phyloP scores from a whole-genome alignment of 1,284 basidiomycete genomes.

The Trichosporon faecale region DNA sequence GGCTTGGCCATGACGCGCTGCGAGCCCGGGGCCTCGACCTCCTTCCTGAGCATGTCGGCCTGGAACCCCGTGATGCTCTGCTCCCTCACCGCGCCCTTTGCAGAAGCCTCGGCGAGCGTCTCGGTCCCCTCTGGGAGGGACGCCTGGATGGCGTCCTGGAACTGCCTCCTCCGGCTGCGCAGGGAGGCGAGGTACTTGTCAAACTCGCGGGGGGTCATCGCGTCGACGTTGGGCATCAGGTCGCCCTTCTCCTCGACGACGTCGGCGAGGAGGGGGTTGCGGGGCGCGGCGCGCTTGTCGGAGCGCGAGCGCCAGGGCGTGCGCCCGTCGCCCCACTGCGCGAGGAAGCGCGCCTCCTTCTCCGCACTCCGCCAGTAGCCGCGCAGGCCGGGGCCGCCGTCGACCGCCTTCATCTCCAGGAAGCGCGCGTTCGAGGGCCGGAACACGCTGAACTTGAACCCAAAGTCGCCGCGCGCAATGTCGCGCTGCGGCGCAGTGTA shows the following conservation, averaged over 20 bases:
- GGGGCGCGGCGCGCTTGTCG: not conserved
- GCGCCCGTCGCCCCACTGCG: constrained; percentile 43
- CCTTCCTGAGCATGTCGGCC: constrained; percentile 21
- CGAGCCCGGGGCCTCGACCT: constrained; percentile 20
- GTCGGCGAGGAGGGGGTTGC: constrained; percentile 11
- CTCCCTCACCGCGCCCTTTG: constrained; percentile 4
- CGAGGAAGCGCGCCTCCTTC: constrained; percentile 48
- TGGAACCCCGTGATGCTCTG: constrained; percentile 32
- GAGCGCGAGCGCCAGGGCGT: constrained; percentile 34
- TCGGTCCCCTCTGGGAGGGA: constrained; percentile 14
- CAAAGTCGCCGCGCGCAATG: constrained; percentile 41
- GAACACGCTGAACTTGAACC: constrained; percentile 46
- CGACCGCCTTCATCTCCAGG: constrained; percentile 42
- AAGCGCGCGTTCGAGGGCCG: constrained; percentile 37
- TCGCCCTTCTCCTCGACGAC: not conserved
- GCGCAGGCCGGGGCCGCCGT: constrained; percentile 39
- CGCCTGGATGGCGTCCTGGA: constrained; percentile 5
- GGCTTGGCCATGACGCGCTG: constrained; percentile 31
- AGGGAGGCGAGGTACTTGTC: constrained; percentile 39
- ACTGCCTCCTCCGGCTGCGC: constrained; percentile 28
- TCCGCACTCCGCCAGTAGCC: constrained; percentile 47
- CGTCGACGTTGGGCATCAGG: constrained; percentile 45
- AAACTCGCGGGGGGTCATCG: constrained; percentile 44
- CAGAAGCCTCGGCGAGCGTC: constrained; percentile 21
- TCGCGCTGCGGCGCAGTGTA: constrained; percentile 41